Percentiles rank a stretch among this genome's conserved stretches.
phyloP scores from a whole-genome alignment of 345 rosid genomes.

The Linum trigynum region DNA sequence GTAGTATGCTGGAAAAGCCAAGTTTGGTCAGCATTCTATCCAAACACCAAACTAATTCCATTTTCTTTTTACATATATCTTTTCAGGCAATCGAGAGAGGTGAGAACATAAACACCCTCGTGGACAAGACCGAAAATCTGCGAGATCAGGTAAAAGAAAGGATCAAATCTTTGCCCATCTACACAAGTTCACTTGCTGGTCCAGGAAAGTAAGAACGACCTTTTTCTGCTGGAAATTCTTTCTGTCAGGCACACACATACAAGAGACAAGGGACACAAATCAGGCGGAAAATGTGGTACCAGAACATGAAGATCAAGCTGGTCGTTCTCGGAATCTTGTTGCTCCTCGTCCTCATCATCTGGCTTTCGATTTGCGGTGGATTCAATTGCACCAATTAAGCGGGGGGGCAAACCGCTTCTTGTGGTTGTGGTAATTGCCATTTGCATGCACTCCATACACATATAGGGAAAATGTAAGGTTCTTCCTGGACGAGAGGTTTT shows the following conservation, averaged over 20 bases:
- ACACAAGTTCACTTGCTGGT: too few relatives aligned
- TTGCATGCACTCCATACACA: too few relatives aligned
- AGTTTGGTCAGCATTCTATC: not conserved
- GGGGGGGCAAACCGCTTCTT: too few relatives aligned
- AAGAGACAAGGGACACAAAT: conserved; percentile 63
- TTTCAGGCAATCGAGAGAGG: conserved; percentile 80
- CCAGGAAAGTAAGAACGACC: too few relatives aligned
- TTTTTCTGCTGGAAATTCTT: too few relatives aligned
- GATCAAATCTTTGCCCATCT: not conserved
- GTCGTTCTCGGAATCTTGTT: conserved; percentile 71
- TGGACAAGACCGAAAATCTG: conserved; percentile 41
- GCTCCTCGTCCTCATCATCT: conserved; percentile 62
- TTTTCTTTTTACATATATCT: not conserved
- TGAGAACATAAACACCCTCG: conserved; percentile 56
- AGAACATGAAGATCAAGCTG: conserved; percentile 93
- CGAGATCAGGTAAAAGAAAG: not conserved
- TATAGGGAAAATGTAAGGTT: too few relatives aligned
- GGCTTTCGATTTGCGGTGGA: conserved; percentile 85
- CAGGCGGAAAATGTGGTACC: conserved; percentile 83
- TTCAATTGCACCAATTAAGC: conserved; percentile 59
- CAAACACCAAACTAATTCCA: too few relatives aligned
- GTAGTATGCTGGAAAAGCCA: too few relatives aligned
- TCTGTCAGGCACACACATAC: conserved; percentile 59
- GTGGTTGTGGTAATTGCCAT: too few relatives aligned
- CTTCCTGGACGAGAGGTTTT: too few relatives aligned